Percentiles rank a stretch among this genome's conserved stretches.
Evolutionary conservation across 257 asterid genomes (phyloP).

Genomic region (Solanum tarapatanum): DNA sequence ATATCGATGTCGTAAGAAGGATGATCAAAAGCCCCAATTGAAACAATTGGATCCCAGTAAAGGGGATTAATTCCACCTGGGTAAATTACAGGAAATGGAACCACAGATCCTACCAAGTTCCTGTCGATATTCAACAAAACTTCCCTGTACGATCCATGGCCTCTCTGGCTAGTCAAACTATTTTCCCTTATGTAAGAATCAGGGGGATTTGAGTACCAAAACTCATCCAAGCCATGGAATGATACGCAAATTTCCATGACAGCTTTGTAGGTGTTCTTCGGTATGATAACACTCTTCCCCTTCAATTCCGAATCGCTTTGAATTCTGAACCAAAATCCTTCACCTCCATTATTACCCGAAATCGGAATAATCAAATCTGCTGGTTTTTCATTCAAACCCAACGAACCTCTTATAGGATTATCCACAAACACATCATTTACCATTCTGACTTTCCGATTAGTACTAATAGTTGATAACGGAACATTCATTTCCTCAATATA

Average conservation of each 20-base stretch:
- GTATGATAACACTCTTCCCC: conserved; percentile 33
- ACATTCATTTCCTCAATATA: not conserved
- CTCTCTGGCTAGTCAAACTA: conserved; percentile 23
- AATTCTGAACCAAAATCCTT: conserved; percentile 63
- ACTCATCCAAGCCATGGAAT: conserved; percentile 66
- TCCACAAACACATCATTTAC: not conserved
- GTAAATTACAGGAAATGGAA: conserved; percentile 71
- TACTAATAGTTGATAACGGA: not conserved
- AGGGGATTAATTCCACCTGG: conserved; percentile 72
- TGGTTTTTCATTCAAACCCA: conserved; percentile 30
- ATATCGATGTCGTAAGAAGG: conserved; percentile 74
- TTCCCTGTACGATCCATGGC: conserved; percentile 69
- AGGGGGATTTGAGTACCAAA: conserved; percentile 88
- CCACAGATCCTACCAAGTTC: conserved; percentile 47
- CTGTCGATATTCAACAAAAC: conserved; percentile 51
- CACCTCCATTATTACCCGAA: conserved; percentile 33
- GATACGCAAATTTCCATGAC: conserved; percentile 68
- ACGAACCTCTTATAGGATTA: conserved; percentile 1
- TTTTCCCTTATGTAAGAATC: conserved; percentile 43
- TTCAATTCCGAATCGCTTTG: conserved; percentile 35
- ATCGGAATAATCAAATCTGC: conserved; percentile 75
- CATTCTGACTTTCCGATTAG: not conserved
- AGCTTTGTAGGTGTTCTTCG: conserved; percentile 56
- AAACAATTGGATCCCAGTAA: conserved; percentile 73
- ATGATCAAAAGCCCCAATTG: conserved; percentile 74